These are phyloP conservation scores for Tilletiopsis washingtonensis DNA, from an alignment of 1,284 basidiomycete species.

Conservation along the genomic window DNA sequence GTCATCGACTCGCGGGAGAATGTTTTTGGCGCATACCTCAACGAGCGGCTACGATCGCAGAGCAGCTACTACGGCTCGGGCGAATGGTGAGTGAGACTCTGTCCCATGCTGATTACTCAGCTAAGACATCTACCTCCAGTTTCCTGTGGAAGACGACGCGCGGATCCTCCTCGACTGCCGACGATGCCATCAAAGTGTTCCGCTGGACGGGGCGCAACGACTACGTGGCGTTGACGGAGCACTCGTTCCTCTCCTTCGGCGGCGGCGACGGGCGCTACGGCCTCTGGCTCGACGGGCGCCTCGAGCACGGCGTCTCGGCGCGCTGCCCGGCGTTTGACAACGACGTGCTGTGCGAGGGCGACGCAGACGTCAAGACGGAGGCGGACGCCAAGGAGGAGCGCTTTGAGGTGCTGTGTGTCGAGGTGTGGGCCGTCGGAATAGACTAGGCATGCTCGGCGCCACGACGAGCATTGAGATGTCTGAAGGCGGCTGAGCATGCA, in stretches of 20 bases:
- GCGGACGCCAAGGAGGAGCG: conserved; percentile 54
- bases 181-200: conserved; percentile 49
- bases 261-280: conserved; percentile 53
- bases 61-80: conserved; percentile 43
- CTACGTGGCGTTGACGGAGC: conserved; percentile 77
- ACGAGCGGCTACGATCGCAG: conserved; percentile 34
- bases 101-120: too few relatives aligned
- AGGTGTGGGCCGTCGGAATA: conserved; percentile 67
- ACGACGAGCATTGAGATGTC: too few relatives aligned
- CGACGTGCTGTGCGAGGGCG: conserved; percentile 60
- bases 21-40: conserved; percentile 44
- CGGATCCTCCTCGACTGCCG: not conserved
- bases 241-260: conserved; percentile 36
- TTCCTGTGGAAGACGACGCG: conserved; percentile 20
- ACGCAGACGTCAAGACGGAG: conserved; percentile 3
- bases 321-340: conserved; percentile 81
- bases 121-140: not conserved
- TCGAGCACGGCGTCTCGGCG: conserved; percentile 75
- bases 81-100: conserved; percentile 26
- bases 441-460: conserved; percentile 35
- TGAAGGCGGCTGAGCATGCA: too few relatives aligned
- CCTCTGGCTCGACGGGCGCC: conserved; percentile 73
- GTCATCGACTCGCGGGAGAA: conserved; percentile 35
- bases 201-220: conserved; percentile 84
- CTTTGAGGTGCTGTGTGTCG: conserved; percentile 77